Conservation (phyloP, 176 grass and related monocot genomes). For the Thinopyrum elongatum region DNA sequence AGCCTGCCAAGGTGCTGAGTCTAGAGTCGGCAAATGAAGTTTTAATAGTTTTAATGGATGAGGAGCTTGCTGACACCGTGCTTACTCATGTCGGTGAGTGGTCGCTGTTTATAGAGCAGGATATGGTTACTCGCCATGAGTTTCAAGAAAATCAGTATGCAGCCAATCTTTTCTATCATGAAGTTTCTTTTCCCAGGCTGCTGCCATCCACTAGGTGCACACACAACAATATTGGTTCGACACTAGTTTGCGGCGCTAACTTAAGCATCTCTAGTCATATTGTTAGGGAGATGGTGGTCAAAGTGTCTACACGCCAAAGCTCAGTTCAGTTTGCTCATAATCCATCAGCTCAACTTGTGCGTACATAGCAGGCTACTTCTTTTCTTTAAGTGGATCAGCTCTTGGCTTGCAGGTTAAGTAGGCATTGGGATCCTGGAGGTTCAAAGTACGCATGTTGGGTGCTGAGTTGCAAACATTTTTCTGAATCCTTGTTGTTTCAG, state of each 20-base stretch:
- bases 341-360: neutral
- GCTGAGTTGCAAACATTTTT: neutral
- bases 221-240: too few species aligned
- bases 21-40: neutral
- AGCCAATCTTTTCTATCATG: too few species aligned
- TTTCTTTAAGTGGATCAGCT: neutral
- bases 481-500: neutral
- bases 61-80: neutral
- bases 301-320: neutral
- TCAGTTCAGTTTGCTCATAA: neutral
- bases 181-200: too few species aligned
- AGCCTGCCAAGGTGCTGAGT: neutral
- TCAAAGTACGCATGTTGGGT: neutral
- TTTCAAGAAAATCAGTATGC: too few species aligned
- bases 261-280: neutral
- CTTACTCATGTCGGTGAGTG: too few species aligned
- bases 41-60: neutral
- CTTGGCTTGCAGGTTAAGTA: neutral
- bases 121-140: too few species aligned
- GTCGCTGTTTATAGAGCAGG: too few species aligned
- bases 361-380: neutral
- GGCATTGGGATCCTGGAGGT: neutral
- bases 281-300: neutral
- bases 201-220: too few species aligned
- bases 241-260: too few species aligned